phyloP scores from a whole-genome alignment of 1,284 basidiomycete species.

The Microbotryum lychnidis-dioicae region DNA sequence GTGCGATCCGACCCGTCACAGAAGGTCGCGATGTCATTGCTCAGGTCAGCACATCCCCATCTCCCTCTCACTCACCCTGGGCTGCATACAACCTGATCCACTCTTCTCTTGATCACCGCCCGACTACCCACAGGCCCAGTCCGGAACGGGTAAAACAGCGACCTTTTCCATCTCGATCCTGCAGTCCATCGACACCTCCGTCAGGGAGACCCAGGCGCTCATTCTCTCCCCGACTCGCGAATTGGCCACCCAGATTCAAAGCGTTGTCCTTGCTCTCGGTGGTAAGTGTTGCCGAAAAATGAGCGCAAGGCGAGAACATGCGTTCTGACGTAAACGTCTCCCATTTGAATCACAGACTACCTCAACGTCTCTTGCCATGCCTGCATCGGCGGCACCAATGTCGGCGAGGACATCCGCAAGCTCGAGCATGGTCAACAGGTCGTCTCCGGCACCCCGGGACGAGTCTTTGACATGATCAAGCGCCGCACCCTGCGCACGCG shows the following conservation, averaged over 20 bases:
- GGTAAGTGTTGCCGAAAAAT: conserved; percentile 39
- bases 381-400: conserved; percentile 94
- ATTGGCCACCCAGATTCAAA: conserved; percentile 91
- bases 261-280: conserved; percentile 88
- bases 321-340: background rate
- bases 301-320: no score
- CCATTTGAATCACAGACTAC: conserved; percentile 18
- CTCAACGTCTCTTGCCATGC: conserved; percentile 96
- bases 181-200: conserved; percentile 81
- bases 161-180: conserved; percentile 59
- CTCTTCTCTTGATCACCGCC: conserved; percentile 49
- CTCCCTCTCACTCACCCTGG: background rate
- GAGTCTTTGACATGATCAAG: conserved; percentile 99
- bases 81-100: background rate
- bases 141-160: conserved; percentile 99
- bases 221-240: conserved; percentile 92
- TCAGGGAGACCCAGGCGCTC: conserved; percentile 93
- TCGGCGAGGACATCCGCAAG: conserved; percentile 97
- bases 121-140: conserved; percentile 78
- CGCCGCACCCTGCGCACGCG: conserved; percentile 85
- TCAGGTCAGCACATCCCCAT: conserved; percentile 30
- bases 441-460: conserved; percentile 93
- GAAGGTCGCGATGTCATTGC: conserved; percentile 45
- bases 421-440: conserved; percentile 97
- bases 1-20: conserved; percentile 91